phyloP scores from a whole-genome alignment of 805 yeast species.

The Suhomyces pyralidae region DNA sequence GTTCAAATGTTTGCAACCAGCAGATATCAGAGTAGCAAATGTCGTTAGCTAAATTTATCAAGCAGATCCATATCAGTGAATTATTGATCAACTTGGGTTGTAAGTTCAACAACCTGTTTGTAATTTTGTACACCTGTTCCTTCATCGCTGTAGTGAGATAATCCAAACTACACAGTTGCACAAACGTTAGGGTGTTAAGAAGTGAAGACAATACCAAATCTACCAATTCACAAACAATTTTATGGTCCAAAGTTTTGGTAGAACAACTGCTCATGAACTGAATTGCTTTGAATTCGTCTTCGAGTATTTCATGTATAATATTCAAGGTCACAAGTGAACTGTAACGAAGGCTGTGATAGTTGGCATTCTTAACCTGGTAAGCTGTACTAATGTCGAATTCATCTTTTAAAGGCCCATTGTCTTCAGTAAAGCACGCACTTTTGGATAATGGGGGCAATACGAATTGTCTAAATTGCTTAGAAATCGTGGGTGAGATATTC shows the following conservation, averaged over 20 bases:
- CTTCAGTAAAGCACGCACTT: slow-evolving; percentile 16
- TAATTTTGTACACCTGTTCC: slow-evolving; percentile 4
- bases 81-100: slow-evolving; percentile 8
- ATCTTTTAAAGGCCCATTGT: slow-evolving; percentile 1
- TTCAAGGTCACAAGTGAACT: slow-evolving; percentile 9
- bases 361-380: not conserved
- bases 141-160: slow-evolving; percentile 1
- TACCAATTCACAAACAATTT: slow-evolving; percentile 10
- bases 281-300: slow-evolving; percentile 16
- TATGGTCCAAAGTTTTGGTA: slow-evolving; percentile 8
- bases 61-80: slow-evolving; percentile 24
- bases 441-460: slow-evolving; percentile 31
- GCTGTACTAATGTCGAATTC: slow-evolving; percentile 4
- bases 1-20: slow-evolving; percentile 16
- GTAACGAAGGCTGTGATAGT: slow-evolving; percentile 5
- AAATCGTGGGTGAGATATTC: slow-evolving; percentile 11
- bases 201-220: slow-evolving; percentile 18
- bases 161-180: slow-evolving; percentile 1
- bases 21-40: slow-evolving; percentile 27
- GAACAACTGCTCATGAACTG: slow-evolving; percentile 3
- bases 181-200: slow-evolving; percentile 11
- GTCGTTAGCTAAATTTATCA: slow-evolving; percentile 30
- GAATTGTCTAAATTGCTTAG: slow-evolving; percentile 14
- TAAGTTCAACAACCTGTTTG: slow-evolving; percentile 7
- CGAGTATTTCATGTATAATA: slow-evolving; percentile 7